Evolutionary conservation across 176 grass and related monocot species (phyloP), one percentile per base, ranked within the genome.

Genomic region (Carex kokanica): DNA sequence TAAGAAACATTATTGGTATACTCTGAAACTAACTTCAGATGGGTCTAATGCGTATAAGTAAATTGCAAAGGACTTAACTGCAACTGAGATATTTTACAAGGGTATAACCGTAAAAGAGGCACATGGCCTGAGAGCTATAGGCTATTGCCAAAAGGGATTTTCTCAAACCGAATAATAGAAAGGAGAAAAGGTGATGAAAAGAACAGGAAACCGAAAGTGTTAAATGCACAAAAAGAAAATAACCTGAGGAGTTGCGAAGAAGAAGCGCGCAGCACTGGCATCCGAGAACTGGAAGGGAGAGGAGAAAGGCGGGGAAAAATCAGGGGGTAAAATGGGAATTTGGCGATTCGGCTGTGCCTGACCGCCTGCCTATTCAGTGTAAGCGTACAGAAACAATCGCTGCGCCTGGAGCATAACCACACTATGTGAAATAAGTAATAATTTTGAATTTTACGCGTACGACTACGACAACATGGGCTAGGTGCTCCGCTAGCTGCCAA

Each of bases 211-310:
- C 56, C 64, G 63, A 57, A 81, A 79, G 79, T 7, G 86, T 32
- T 51, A 78, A 86, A 78, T 73, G 66, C 62, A 84, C 81, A 59
- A 68, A 88, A 74, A 40, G 81, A 87, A 18, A 64, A 82, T 8
- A 61, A 86, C 80, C 83, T 79, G 79, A 89, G 81, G 49, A 92
- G 78, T 61, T 79, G 83, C 74, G 79, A 64, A 41, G 63, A 81
- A 58, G 84, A 68, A n/a, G 61, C 63, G 47, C 84, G 75, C 58
- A 81, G 58, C 47, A 68, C 18, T 32, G 6, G 90, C 93, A 95
- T 95, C 86, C 36, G 70, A 86, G 83, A 73, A 81, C 24, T 52
- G 14, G 57, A 41, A 81, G 34, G 74, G 83, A 24, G 56, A 40
- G 64, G 34, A 80, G 80, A 57, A 84, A 24, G 68, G 63, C 29